A percentile compares a stretch with the other conserved stretches of the same genome.
phyloP scores from a whole-genome alignment of 2,329 filamentous ascomycete genomes.

The Fonsecaea monophora region DNA sequence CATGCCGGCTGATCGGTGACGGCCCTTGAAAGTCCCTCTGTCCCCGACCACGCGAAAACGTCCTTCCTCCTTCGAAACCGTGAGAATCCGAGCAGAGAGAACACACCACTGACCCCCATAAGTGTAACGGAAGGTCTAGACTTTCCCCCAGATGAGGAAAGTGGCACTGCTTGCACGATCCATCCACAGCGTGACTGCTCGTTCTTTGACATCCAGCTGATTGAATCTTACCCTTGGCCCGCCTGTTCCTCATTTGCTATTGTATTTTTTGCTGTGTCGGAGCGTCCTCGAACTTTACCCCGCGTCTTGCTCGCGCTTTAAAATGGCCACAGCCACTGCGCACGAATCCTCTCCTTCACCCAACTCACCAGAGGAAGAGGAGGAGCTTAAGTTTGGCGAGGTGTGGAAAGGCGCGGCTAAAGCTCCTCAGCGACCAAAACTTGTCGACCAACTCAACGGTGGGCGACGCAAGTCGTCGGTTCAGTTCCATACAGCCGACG shows the following conservation, averaged over 20 bases:
- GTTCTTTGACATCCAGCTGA: slow-evolving; percentile 17
- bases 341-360: slow-evolving; percentile 21
- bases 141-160: slow-evolving; percentile 24
- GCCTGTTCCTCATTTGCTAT: slow-evolving; percentile 20
- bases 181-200: slow-evolving; percentile 10
- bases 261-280: not conserved
- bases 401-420: slow-evolving; percentile 37
- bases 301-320: slow-evolving; percentile 18
- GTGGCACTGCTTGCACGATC: slow-evolving; percentile 26
- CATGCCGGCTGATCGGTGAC: slow-evolving; percentile 35
- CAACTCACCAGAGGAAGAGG: slow-evolving; percentile 30
- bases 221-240: slow-evolving; percentile 16
- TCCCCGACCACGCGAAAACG: not conserved
- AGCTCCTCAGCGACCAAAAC: slow-evolving; percentile 25
- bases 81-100: not conserved
- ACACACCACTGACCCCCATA: slow-evolving; percentile 2
- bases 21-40: not conserved
- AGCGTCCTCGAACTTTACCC: slow-evolving; percentile 23
- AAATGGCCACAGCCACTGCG: slow-evolving; percentile 27
- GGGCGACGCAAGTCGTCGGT: slow-evolving; percentile 39
- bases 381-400: slow-evolving; percentile 38
- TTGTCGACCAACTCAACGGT: slow-evolving; percentile 19
- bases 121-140: slow-evolving; percentile 21
- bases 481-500: slow-evolving; percentile 40
- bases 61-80: not conserved